Conservation (phyloP, 139 green algal species). For the Micromonas pusilla region DNA sequence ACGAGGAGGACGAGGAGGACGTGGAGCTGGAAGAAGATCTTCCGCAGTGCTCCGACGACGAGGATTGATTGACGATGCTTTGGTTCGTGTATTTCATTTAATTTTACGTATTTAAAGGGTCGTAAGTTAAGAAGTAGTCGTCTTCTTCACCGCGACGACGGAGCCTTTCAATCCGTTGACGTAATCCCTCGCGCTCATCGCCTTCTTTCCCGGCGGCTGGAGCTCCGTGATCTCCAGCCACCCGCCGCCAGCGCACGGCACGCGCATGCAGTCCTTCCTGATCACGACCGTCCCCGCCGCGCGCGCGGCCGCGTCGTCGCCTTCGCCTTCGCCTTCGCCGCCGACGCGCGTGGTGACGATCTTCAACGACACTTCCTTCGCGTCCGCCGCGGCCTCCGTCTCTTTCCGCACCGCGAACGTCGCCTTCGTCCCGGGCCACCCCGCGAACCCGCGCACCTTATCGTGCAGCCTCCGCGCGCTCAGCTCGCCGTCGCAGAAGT, state of each 20-base stretch:
- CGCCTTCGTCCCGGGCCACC: slow-evolving; percentile 67
- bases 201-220: slow-evolving; percentile 70
- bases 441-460: slow-evolving; percentile 58
- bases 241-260: slow-evolving; percentile 44
- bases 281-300: slow-evolving; percentile 13
- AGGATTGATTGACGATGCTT: no score
- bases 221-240: slow-evolving; percentile 57
- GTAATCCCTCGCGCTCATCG: slow-evolving; percentile 54
- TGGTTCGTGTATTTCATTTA: no score
- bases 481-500: slow-evolving; percentile 3
- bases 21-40: no score
- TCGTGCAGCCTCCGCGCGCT: slow-evolving; percentile 9
- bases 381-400: neutral
- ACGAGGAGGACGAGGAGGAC: no score
- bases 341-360: slow-evolving; percentile 13
- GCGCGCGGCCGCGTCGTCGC: neutral
- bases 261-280: slow-evolving; percentile 26
- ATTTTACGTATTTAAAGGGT: no score
- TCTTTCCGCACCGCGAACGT: slow-evolving; percentile 30
- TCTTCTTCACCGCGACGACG: no score
- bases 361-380: slow-evolving; percentile 12
- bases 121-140: no score
- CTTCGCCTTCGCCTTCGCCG: neutral
- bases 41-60: no score
- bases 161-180: slow-evolving; percentile 66